Conservation (phyloP, 352 stramenopile species). For the Globisporangium okanoganense region DNA sequence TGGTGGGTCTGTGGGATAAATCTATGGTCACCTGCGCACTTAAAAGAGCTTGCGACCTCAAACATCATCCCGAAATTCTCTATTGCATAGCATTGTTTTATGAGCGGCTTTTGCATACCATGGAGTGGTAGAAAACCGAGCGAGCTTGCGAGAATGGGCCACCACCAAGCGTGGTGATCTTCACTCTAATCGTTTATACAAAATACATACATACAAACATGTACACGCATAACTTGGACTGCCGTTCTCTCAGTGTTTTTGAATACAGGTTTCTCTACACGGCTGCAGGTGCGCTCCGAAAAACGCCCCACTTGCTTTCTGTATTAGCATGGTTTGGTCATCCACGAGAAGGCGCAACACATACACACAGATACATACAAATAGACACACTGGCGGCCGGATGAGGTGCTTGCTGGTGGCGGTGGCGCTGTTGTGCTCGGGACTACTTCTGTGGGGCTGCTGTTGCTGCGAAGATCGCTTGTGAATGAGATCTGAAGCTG, state of each 20-base stretch:
- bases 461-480: neutral
- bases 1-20: constrained; percentile 39
- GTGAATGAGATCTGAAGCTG: neutral
- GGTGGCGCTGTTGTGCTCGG: too few relatives aligned
- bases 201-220: constrained; percentile 3
- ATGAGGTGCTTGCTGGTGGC: too few relatives aligned
- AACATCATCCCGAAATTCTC: constrained; percentile 47
- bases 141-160: constrained; percentile 42
- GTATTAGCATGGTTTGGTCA: constrained; percentile 81
- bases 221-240: neutral
- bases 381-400: neutral
- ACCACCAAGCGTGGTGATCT: too few relatives aligned
- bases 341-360: constrained; percentile 39
- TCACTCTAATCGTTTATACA: neutral
- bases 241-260: constrained; percentile 70
- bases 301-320: constrained; percentile 31
- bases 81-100: constrained; percentile 49
- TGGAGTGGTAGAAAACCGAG: constrained; percentile 46
- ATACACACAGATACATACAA: constrained; percentile 3
- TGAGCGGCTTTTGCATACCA: constrained; percentile 39
- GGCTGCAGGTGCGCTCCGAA: constrained; percentile 8
- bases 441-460: too few relatives aligned
- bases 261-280: constrained; percentile 77
- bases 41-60: constrained; percentile 65
- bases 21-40: constrained; percentile 79